Conservation (phyloP, 2,329 filamentous ascomycete genomes). For the Colletotrichum trifolii region DNA sequence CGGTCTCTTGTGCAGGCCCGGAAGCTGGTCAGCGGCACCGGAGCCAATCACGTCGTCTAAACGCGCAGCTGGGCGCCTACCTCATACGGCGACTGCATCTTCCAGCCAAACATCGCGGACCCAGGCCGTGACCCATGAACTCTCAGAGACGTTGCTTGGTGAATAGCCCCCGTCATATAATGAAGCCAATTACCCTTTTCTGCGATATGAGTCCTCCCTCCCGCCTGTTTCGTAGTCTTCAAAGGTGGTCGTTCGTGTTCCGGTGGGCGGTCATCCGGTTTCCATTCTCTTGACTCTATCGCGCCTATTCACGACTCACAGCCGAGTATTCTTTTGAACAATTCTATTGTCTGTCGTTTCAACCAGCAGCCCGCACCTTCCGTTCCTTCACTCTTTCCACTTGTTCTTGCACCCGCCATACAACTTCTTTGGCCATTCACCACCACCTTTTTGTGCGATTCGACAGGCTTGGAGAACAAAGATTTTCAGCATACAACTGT, state of each 20-base stretch:
- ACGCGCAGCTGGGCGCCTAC: constrained; percentile 35
- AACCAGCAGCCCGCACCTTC: not conserved
- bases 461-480: constrained; percentile 23
- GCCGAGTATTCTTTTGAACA: constrained; percentile 17
- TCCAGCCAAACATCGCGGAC: constrained; percentile 36
- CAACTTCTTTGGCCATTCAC: constrained; percentile 6
- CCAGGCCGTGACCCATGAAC: constrained; percentile 29
- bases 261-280: constrained; percentile 28
- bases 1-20: constrained; percentile 31
- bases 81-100: constrained; percentile 36
- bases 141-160: constrained; percentile 21
- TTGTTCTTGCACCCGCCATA: constrained; percentile 12
- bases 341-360: constrained; percentile 17
- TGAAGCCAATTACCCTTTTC: constrained; percentile 32
- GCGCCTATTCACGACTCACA: constrained; percentile 28
- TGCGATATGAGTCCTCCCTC: constrained; percentile 17
- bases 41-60: constrained; percentile 30
- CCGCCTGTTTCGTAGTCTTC: constrained; percentile 31
- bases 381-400: constrained; percentile 9
- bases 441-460: constrained; percentile 8
- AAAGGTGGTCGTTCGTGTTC: constrained; percentile 19
- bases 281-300: constrained; percentile 22
- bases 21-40: constrained; percentile 35
- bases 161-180: constrained; percentile 32
- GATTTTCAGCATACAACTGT: not conserved